These are phyloP conservation scores for Pelargonium australe DNA, from an alignment of 441 rosid species.

Conservation along the genomic window DNA sequence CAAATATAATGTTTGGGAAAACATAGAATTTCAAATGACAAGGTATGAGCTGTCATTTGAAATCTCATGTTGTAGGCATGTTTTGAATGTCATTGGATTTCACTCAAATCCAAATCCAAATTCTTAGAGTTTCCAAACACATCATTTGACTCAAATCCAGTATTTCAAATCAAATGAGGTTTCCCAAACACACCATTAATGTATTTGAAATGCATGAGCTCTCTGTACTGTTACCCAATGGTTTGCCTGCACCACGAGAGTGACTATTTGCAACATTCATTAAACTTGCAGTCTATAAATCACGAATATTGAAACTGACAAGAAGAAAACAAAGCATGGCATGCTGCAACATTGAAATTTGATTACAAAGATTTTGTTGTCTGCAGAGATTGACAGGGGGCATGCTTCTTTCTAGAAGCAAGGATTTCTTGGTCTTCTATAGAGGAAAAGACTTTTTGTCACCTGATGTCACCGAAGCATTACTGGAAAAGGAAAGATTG, in stretches of 20 bases:
- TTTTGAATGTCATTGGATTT: too few species aligned
- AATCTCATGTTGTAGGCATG: too few species aligned
- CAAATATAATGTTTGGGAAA: too few species aligned
- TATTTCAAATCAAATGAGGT: too few species aligned
- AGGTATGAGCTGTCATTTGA: too few species aligned
- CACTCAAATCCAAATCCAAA: too few species aligned
- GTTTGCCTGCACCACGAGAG: neutral
- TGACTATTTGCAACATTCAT: neutral
- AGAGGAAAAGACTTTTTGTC: slow-evolving; percentile 86
- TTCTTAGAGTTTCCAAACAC: too few species aligned
- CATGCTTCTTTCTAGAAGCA: slow-evolving; percentile 69
- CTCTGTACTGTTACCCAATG: neutral
- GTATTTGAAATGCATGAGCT: neutral
- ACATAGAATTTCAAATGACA: too few species aligned
- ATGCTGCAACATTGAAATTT: slow-evolving; percentile 15
- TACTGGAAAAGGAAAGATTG: slow-evolving; percentile 73
- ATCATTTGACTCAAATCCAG: too few species aligned
- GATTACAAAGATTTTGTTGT: slow-evolving; percentile 24
- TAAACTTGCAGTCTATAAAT: neutral
- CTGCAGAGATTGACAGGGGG: slow-evolving; percentile 88
- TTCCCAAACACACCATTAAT: too few species aligned
- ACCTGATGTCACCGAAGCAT: slow-evolving; percentile 61
- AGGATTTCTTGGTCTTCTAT: slow-evolving; percentile 86
- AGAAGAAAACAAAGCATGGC: neutral
- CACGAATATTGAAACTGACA: neutral